Percentiles rank a stretch among this genome's conserved stretches.
These are phyloP conservation scores for Hypoxylon crocopeplum DNA, from an alignment of 495 filamentous ascomycete species.

Conservation along the genomic window DNA sequence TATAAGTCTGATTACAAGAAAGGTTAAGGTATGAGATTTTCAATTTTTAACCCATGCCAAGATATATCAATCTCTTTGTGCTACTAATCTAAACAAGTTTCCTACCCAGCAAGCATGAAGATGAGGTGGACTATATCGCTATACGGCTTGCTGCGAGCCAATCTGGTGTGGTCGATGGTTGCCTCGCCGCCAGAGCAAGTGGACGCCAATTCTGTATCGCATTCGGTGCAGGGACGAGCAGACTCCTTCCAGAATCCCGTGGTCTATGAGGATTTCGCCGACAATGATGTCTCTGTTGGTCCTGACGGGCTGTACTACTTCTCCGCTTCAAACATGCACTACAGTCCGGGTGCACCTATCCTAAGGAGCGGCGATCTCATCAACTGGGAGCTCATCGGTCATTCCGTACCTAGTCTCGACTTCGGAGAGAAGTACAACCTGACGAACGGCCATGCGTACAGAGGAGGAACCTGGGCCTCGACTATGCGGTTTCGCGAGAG, in stretches of 20 bases:
- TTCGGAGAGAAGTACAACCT: constrained; percentile 59
- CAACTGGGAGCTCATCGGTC: constrained; percentile 62
- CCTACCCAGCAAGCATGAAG: not conserved
- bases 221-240: not conserved
- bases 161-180: not conserved
- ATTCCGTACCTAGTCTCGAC: constrained; percentile 59
- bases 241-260: constrained; percentile 38
- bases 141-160: constrained; percentile 1
- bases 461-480: constrained; percentile 62
- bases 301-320: constrained; percentile 51
- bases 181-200: not conserved
- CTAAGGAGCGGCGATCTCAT: constrained; percentile 62
- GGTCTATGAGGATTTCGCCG: constrained; percentile 40
- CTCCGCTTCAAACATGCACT: constrained; percentile 63
- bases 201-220: not conserved
- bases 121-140: not conserved
- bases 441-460: constrained; percentile 52
- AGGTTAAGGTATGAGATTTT: no score
- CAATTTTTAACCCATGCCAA: no score
- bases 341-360: constrained; percentile 66
- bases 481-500: constrained; percentile 57
- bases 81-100: not conserved
- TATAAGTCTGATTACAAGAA: not conserved
- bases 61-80: not conserved
- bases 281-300: constrained; percentile 39